phyloP scores from a whole-genome alignment of 164 flowering plant species.

The Protea cynaroides region DNA sequence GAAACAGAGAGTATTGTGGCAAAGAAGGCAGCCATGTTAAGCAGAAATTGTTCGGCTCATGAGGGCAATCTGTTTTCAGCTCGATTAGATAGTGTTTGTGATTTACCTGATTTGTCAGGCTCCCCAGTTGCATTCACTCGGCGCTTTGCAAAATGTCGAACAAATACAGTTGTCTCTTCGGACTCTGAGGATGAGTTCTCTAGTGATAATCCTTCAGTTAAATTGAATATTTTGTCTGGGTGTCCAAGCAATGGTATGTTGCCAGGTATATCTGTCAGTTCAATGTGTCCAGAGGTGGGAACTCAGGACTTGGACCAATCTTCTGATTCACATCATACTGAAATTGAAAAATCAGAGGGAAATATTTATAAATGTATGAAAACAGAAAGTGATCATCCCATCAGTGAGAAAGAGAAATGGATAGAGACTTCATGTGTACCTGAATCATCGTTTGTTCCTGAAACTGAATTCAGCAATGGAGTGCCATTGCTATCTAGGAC shows the following conservation, averaged over 20 bases:
- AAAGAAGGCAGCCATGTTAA: slow-evolving; percentile 66
- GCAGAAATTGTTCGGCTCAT: slow-evolving; percentile 29
- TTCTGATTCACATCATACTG: slow-evolving; percentile 20
- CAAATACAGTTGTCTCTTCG: slow-evolving; percentile 45
- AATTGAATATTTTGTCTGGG: slow-evolving; percentile 5
- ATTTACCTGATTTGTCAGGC: slow-evolving; percentile 32
- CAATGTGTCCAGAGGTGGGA: background rate
- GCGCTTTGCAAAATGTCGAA: slow-evolving; percentile 29
- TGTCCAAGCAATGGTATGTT: slow-evolving; percentile 3
- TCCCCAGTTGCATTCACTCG: slow-evolving; percentile 48
- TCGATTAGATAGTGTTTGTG: slow-evolving; percentile 23
- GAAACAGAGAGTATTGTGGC: slow-evolving; percentile 31
- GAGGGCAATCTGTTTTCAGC: slow-evolving; percentile 25
- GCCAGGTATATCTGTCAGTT: slow-evolving; percentile 2
- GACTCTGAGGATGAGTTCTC: slow-evolving; percentile 58
- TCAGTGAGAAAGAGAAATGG: slow-evolving; percentile 27
- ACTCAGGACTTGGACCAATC: slow-evolving; percentile 9
- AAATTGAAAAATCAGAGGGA: slow-evolving; percentile 16
- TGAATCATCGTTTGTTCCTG: slow-evolving; percentile 80
- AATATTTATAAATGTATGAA: slow-evolving; percentile 17
- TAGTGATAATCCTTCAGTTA: slow-evolving; percentile 14
- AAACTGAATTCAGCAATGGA: slow-evolving; percentile 49
- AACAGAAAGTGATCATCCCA: slow-evolving; percentile 10
- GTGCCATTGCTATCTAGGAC: slow-evolving; percentile 23
- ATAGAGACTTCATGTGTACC: slow-evolving; percentile 66